A percentile compares a stretch with the other conserved stretches of the same genome.
Evolutionary conservation across 192 early-diverging fungal genomes (phyloP).

Genomic region (Dissophora ornata): DNA sequence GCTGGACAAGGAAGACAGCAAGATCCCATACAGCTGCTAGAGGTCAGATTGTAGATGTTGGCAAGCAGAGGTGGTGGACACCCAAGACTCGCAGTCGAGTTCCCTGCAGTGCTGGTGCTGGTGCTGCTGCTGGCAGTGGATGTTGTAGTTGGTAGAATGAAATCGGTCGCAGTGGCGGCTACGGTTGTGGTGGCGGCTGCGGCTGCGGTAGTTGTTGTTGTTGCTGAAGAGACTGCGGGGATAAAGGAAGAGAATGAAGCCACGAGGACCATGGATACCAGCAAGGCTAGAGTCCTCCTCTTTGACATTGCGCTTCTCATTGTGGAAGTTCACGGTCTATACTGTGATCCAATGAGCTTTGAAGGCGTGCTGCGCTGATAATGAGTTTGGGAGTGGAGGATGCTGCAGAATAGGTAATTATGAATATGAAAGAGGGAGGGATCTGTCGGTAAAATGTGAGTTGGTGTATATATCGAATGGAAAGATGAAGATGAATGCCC

Average conservation of each 20-base stretch:
- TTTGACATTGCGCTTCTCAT: too few relatives aligned
- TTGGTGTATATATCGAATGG: too few relatives aligned
- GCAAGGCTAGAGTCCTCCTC: too few relatives aligned
- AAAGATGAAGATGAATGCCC: too few relatives aligned
- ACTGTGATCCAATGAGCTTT: too few relatives aligned
- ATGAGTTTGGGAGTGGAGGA: too few relatives aligned
- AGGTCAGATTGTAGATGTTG: slow-evolving; percentile 14
- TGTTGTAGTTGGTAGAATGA: neutral
- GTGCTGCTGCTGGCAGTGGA: neutral
- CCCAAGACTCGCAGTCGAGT: neutral
- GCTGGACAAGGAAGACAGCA: slow-evolving; percentile 43
- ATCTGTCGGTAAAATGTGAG: too few relatives aligned
- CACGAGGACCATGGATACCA: too few relatives aligned
- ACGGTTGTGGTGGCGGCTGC: neutral
- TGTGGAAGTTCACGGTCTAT: too few relatives aligned
- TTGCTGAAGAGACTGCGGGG: slow-evolving; percentile 4
- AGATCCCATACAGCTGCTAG: slow-evolving; percentile 4
- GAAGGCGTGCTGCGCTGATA: too few relatives aligned
- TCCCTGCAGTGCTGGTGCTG: neutral
- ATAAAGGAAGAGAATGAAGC: neutral
- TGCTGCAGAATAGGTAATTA: too few relatives aligned
- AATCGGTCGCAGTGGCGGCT: neutral
- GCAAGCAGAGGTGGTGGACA: slow-evolving; percentile 34
- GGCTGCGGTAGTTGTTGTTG: neutral
- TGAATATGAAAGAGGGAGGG: too few relatives aligned